Conservation (phyloP, 2,329 filamentous ascomycete species). For the Colletotrichum salicis region DNA sequence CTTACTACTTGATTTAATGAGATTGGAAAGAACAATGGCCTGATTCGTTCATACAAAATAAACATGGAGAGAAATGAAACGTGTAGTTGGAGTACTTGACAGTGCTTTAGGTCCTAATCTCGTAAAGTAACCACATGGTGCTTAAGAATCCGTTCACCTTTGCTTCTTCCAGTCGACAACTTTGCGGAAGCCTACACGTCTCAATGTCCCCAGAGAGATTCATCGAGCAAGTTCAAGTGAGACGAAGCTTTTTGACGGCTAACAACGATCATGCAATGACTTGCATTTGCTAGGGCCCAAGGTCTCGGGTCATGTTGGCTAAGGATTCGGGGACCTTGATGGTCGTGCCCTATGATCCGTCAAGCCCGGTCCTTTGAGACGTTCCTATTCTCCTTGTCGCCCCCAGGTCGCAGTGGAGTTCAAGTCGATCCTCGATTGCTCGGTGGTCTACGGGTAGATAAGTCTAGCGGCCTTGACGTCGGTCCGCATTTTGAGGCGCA, state of each 20-base stretch:
- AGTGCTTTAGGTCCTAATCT: no score
- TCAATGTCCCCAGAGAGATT: background rate
- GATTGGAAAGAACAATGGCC: background rate
- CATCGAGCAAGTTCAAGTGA: background rate
- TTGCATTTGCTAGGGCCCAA: background rate
- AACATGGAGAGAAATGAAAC: no score
- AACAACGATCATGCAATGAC: background rate
- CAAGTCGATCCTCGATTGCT: background rate
- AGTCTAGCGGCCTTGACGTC: background rate
- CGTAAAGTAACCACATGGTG: no score
- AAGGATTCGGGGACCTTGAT: slow-evolving; percentile 7
- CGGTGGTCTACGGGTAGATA: background rate
- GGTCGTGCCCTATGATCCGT: background rate
- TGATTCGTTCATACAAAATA: no score
- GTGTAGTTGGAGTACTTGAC: no score
- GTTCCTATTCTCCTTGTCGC: background rate
- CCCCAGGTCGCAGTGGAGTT: background rate
- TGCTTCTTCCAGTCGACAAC: no score
- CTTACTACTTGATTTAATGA: background rate
- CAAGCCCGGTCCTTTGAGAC: background rate
- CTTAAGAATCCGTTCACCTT: no score
- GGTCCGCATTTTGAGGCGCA: background rate
- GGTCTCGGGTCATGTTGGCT: background rate
- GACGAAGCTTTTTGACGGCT: slow-evolving; percentile 12
- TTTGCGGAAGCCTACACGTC: no score